Percentiles rank a stretch among this genome's conserved stretches.
phyloP scores from a whole-genome alignment of 768 basidiomycete genomes.

The Suillus luteus region DNA sequence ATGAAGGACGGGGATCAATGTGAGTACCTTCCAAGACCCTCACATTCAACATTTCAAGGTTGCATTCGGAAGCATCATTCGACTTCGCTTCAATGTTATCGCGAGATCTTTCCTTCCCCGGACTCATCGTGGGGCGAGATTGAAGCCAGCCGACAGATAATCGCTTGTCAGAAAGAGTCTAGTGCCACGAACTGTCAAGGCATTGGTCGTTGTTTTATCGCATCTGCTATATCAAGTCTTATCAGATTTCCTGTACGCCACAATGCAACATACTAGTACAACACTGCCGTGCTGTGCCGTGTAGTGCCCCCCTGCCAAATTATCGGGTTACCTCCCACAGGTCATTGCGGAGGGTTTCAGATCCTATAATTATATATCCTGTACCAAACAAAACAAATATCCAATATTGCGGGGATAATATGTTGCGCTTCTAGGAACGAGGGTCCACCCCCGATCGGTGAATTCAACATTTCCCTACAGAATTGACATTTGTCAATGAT shows the following conservation, averaged over 20 bases:
- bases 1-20: not conserved
- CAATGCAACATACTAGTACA: not conserved
- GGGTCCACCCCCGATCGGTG: slow-evolving; percentile 74
- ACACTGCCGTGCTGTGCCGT: too few species aligned
- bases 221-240: not conserved
- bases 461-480: slow-evolving; percentile 90
- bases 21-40: not conserved
- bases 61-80: not conserved
- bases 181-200: slow-evolving; percentile 69
- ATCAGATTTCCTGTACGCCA: not conserved
- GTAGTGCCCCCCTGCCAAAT: not conserved
- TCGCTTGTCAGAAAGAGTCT: not conserved
- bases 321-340: slow-evolving; percentile 83
- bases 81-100: not conserved
- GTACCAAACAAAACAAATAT: slow-evolving; percentile 55
- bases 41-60: not conserved
- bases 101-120: not conserved
- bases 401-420: slow-evolving; percentile 84
- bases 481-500: slow-evolving; percentile 4
- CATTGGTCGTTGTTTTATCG: slow-evolving; percentile 36
- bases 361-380: slow-evolving; percentile 51
- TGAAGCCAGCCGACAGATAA: not conserved
- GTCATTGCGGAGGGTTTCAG: slow-evolving; percentile 89
- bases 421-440: slow-evolving; percentile 94
- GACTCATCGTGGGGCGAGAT: not conserved